These are phyloP conservation scores for Rhizopus delemar DNA, from an alignment of 371 early-diverging fungal species.

Conservation along the genomic window DNA sequence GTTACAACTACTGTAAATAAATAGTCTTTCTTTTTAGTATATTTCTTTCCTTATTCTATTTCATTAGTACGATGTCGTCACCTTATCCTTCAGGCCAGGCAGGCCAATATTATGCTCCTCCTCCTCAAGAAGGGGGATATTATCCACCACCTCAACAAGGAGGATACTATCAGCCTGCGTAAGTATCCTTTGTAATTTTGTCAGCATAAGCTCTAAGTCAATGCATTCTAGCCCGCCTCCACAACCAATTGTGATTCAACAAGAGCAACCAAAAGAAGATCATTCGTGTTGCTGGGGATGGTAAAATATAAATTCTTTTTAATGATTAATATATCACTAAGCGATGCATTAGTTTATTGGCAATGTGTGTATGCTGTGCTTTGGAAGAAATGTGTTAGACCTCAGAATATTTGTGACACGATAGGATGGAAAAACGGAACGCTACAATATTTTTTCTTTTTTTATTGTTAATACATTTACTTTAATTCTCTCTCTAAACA, in stretches of 20 bases:
- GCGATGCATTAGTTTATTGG: slow-evolving; percentile 2
- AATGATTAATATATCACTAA: not conserved
- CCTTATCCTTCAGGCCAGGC: slow-evolving; percentile 7
- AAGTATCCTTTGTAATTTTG: not conserved
- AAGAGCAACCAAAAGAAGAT: slow-evolving; percentile 17
- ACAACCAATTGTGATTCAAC: slow-evolving; percentile 19
- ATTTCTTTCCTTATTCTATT: not conserved
- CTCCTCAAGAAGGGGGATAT: slow-evolving; percentile 9
- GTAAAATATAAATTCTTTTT: slow-evolving; percentile 4
- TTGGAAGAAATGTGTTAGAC: slow-evolving; percentile 12
- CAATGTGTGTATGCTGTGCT: slow-evolving; percentile 17
- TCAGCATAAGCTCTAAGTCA: not conserved
- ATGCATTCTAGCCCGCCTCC: slow-evolving; percentile 14
- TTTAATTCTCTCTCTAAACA: no score
- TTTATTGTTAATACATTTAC: no score
- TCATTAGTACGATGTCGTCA: not conserved
- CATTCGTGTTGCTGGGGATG: slow-evolving; percentile 20
- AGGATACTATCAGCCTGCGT: slow-evolving; percentile 16
- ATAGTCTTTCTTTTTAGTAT: no score
- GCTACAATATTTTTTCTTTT: no score
- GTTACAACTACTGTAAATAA: no score
- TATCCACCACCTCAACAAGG: slow-evolving; percentile 17
- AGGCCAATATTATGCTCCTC: slow-evolving; percentile 21
- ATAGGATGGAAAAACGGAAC: no score
- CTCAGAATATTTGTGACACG: not conserved